phyloP scores from a whole-genome alignment of 345 rosid species.

The Gossypium thurberi region DNA sequence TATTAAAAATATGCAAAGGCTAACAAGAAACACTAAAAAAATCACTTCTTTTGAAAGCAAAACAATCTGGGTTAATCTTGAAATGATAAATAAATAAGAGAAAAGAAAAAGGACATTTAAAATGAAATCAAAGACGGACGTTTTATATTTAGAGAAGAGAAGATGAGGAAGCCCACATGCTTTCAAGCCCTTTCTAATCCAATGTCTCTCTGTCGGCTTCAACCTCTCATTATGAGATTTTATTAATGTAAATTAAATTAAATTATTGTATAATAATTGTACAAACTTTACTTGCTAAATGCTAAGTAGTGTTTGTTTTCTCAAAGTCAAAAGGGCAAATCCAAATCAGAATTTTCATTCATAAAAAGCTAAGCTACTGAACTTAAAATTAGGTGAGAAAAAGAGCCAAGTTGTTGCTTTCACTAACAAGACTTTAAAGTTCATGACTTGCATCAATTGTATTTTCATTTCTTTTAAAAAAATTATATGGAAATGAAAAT shows the following conservation, averaged over 20 bases:
- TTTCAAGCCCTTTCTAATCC: conserved; percentile 35
- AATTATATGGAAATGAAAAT: background rate
- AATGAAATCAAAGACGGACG: conserved; percentile 3
- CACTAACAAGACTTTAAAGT: background rate
- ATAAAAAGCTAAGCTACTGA: background rate
- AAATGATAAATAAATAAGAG: background rate
- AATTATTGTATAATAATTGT: too few species aligned
- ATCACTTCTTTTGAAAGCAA: conserved; percentile 10
- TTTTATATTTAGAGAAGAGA: conserved; percentile 12
- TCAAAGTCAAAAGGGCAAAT: background rate
- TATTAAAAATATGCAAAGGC: background rate
- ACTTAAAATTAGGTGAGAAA: background rate
- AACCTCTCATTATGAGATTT: background rate
- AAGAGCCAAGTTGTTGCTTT: conserved; percentile 13
- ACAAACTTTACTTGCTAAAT: background rate
- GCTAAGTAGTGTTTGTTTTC: background rate
- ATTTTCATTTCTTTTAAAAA: background rate
- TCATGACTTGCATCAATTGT: background rate
- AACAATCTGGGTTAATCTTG: conserved; percentile 24
- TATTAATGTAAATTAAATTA: background rate
- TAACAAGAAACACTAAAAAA: background rate
- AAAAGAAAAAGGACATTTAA: background rate
- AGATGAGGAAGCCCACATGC: conserved; percentile 49
- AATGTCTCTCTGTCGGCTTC: conserved; percentile 46
- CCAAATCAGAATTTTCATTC: conserved; percentile 10